Evolutionary conservation across 331 rosid genomes (phyloP).

Genomic region (Malus hybrid): DNA sequence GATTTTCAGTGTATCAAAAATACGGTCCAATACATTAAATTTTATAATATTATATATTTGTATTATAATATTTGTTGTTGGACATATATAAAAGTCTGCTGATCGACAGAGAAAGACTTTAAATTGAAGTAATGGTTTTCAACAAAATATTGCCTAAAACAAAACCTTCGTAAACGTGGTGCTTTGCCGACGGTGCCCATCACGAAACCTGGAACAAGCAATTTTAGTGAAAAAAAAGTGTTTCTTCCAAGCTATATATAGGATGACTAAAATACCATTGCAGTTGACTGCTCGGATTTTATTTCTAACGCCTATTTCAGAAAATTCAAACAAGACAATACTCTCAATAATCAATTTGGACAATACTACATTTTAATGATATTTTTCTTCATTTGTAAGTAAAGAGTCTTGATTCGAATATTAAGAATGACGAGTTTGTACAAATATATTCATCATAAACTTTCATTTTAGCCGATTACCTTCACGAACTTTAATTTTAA

Average conservation of each 20-base stretch:
- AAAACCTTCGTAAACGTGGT: neutral
- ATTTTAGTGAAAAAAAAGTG: neutral
- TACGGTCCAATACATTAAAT: too few species aligned
- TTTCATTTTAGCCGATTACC: too few species aligned
- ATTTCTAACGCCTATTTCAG: neutral
- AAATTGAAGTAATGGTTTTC: neutral
- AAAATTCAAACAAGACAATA: neutral
- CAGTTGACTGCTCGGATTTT: neutral
- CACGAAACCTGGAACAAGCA: neutral
- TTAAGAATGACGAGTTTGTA: too few species aligned
- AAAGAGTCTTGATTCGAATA: fast-evolving
- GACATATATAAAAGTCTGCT: too few species aligned
- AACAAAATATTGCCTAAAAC: neutral
- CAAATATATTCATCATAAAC: too few species aligned
- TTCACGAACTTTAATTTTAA: too few species aligned
- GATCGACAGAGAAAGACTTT: neutral
- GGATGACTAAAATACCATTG: neutral
- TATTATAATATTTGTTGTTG: too few species aligned
- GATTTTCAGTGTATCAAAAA: fast-evolving
- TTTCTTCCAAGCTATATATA: neutral
- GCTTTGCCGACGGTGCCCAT: neutral
- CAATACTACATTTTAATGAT: too few species aligned
- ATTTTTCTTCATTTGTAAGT: too few species aligned
- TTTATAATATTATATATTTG: too few species aligned
- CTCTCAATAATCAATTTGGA: too few species aligned